Conservation (phyloP, 2,329 filamentous ascomycete species). For the Colletotrichum kahawae region DNA sequence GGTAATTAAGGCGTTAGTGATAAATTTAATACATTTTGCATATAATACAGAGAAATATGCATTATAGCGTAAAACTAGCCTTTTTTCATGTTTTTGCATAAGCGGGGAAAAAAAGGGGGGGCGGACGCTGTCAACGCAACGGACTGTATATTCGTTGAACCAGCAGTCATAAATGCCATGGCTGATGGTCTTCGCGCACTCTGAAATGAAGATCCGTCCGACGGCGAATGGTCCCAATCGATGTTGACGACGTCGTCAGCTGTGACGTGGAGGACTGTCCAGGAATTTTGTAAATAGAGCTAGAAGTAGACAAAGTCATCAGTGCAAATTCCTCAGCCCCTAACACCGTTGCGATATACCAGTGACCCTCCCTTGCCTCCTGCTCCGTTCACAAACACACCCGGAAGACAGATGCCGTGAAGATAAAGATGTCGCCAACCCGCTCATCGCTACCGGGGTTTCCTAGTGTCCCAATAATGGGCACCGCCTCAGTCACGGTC, state of each 20-base stretch:
- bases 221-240: background rate
- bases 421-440: background rate
- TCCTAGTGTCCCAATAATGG: background rate
- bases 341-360: background rate
- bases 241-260: background rate
- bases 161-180: background rate
- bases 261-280: background rate
- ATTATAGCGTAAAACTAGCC: no score
- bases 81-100: no score
- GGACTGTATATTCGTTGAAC: background rate
- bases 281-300: background rate
- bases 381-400: background rate
- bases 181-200: background rate
- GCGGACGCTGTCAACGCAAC: no score
- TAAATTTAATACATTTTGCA: no score
- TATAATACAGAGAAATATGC: no score
- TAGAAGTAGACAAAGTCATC: background rate
- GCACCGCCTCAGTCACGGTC: background rate
- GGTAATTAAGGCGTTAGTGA: no score
- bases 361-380: background rate
- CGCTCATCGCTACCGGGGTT: background rate
- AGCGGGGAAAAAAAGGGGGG: no score
- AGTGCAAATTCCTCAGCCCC: background rate
- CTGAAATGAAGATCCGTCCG: background rate
- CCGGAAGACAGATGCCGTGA: background rate